A percentile compares a stretch with the other conserved stretches of the same genome.
Evolutionary conservation across 495 filamentous ascomycete genomes (phyloP).

Genomic region (Aspergillus coremiiformis): DNA sequence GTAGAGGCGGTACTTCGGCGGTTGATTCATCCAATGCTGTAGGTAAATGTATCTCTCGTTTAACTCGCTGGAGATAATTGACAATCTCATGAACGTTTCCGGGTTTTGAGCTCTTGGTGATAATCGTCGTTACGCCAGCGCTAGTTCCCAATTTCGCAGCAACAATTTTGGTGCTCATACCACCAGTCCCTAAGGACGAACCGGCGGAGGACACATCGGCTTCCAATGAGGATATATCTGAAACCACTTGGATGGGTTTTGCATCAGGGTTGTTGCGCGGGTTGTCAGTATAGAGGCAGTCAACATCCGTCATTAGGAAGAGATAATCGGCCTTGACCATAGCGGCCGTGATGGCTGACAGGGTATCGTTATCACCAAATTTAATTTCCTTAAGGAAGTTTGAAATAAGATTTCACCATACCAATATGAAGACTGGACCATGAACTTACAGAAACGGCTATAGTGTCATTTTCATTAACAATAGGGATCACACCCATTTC

Average conservation of each 20-base stretch:
- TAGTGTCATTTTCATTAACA: conserved; percentile 97
- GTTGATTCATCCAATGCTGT: conserved; percentile 15
- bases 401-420: background rate
- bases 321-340: conserved; percentile 97
- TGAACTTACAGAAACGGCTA: conserved; percentile 67
- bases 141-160: conserved; percentile 89
- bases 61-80: conserved; percentile 61
- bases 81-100: conserved; percentile 90
- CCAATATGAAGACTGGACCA: background rate
- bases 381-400: conserved; percentile 73
- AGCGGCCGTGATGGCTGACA: conserved; percentile 91
- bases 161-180: conserved; percentile 96
- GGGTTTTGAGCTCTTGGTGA: conserved; percentile 83
- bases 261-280: conserved; percentile 79
- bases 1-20: conserved; percentile 51
- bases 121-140: conserved; percentile 91
- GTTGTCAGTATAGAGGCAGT: conserved; percentile 94
- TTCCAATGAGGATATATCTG: conserved; percentile 76
- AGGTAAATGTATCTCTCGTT: conserved; percentile 17
- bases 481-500: conserved; percentile 97
- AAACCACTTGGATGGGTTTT: conserved; percentile 82
- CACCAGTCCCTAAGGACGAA: conserved; percentile 86
- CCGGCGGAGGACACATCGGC: conserved; percentile 89
- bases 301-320: conserved; percentile 98
- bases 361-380: conserved; percentile 97